phyloP scores from a whole-genome alignment of 2,329 filamentous ascomycete genomes.

The Endothia cerciana region DNA sequence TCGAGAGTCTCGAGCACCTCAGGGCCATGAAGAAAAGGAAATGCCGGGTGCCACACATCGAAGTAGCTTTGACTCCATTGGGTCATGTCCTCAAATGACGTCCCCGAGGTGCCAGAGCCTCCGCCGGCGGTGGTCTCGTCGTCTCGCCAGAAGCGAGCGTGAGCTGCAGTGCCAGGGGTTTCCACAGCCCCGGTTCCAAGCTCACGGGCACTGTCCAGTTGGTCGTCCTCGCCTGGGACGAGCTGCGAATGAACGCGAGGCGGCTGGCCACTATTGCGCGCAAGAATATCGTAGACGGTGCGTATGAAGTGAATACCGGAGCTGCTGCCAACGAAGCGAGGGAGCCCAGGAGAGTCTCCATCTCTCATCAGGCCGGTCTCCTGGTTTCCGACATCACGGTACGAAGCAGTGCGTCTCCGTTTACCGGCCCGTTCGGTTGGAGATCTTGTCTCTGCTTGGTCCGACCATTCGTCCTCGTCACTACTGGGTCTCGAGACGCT shows the following conservation, averaged over 20 bases:
- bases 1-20: conserved; percentile 53
- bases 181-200: not conserved
- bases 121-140: conserved; percentile 39
- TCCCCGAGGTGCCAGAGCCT: conserved; percentile 19
- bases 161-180: conserved; percentile 33
- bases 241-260: conserved; percentile 40
- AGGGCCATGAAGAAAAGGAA: conserved; percentile 60
- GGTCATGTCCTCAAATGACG: conserved; percentile 53
- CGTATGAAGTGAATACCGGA: conserved; percentile 64
- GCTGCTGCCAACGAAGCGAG: conserved; percentile 60
- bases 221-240: conserved; percentile 62
- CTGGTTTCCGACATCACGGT: conserved; percentile 19
- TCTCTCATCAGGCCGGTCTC: conserved; percentile 53
- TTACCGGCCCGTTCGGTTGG: conserved; percentile 20
- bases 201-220: conserved; percentile 39
- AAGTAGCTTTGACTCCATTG: conserved; percentile 58
- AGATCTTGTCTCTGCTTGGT: conserved; percentile 6
- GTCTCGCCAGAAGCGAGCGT: conserved; percentile 40
- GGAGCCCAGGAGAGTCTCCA: conserved; percentile 46
- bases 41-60: conserved; percentile 60
- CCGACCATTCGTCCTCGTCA: conserved; percentile 19
- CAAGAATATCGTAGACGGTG: conserved; percentile 55
- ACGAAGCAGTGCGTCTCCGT: conserved; percentile 19
- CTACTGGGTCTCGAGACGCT: conserved; percentile 7
- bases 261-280: conserved; percentile 29